Evolutionary conservation across 2,329 filamentous ascomycete species (phyloP).

Genomic region (Colletotrichum lentis): DNA sequence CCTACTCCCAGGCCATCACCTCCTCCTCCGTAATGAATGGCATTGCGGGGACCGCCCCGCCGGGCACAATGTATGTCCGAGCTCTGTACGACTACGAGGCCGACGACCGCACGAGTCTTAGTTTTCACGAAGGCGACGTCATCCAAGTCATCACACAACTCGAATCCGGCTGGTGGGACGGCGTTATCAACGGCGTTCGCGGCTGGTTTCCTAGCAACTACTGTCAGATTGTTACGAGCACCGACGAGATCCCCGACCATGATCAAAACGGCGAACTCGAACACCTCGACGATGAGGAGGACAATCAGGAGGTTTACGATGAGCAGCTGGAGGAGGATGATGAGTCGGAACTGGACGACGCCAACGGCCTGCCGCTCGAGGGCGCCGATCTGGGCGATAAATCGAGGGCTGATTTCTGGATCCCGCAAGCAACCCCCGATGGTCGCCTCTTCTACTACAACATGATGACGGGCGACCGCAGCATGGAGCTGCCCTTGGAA

Average conservation of each 20-base stretch:
- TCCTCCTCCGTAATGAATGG: conserved; percentile 63
- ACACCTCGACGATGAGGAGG: conserved; percentile 68
- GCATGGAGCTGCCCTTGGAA: conserved; percentile 92
- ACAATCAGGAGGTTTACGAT: conserved; percentile 71
- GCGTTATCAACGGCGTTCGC: conserved; percentile 93
- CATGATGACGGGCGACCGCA: conserved; percentile 93
- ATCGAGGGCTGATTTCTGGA: conserved; percentile 96
- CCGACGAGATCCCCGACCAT: conserved; percentile 74
- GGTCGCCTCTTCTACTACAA: conserved; percentile 98
- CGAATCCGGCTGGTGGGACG: conserved; percentile 99
- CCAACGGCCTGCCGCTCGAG: conserved; percentile 73
- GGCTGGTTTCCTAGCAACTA: conserved; percentile 99
- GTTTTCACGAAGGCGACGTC: conserved; percentile 95
- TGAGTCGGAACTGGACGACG: conserved; percentile 66
- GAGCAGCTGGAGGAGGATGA: conserved; percentile 73
- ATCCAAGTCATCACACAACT: conserved; percentile 96
- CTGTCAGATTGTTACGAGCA: conserved; percentile 82
- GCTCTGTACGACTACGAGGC: conserved; percentile 98
- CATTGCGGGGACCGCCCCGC: conserved; percentile 65
- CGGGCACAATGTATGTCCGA: conserved; percentile 85
- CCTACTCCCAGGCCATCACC: conserved; percentile 43
- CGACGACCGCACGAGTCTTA: conserved; percentile 94
- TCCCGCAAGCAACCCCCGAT: conserved; percentile 93
- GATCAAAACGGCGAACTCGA: conserved; percentile 63
- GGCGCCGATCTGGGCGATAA: conserved; percentile 69